Evolutionary conservation across 768 basidiomycete species (phyloP).

Genomic region (Coprinopsis cinerea): DNA sequence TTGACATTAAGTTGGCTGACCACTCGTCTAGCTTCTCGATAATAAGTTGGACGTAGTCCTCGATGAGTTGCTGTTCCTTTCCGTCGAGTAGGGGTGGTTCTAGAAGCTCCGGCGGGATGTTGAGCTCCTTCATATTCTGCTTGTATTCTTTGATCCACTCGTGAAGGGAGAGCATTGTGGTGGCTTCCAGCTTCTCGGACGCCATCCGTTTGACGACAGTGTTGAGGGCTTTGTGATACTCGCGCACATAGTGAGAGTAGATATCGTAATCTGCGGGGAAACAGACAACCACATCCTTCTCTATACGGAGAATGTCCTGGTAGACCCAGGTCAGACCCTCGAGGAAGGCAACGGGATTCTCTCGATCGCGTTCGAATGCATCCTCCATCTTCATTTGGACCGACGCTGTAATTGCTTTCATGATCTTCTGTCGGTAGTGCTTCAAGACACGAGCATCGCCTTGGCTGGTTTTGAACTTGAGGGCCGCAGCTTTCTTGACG

Average conservation of each 20-base stretch:
- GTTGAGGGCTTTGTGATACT: slow-evolving; percentile 87
- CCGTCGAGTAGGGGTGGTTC: slow-evolving; percentile 92
- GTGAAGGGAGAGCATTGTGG: slow-evolving; percentile 75
- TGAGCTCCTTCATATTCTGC: slow-evolving; percentile 90
- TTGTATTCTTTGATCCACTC: slow-evolving; percentile 97
- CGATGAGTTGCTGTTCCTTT: slow-evolving; percentile 88
- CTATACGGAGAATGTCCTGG: slow-evolving; percentile 90
- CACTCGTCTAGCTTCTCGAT: slow-evolving; percentile 96
- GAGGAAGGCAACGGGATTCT: slow-evolving; percentile 68
- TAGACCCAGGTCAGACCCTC: slow-evolving; percentile 85
- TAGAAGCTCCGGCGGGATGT: slow-evolving; percentile 72
- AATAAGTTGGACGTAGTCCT: slow-evolving; percentile 92
- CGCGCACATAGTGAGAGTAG: slow-evolving; percentile 72
- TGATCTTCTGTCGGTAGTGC: slow-evolving; percentile 88
- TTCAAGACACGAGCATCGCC: slow-evolving; percentile 91
- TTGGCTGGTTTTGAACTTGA: slow-evolving; percentile 90
- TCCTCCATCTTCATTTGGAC: slow-evolving; percentile 67
- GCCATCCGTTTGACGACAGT: slow-evolving; percentile 64
- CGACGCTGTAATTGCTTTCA: slow-evolving; percentile 72
- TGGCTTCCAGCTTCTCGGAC: slow-evolving; percentile 78
- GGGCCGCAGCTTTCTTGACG: slow-evolving; percentile 90
- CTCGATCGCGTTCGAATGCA: slow-evolving; percentile 55
- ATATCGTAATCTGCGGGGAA: slow-evolving; percentile 94
- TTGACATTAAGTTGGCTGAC: slow-evolving; percentile 90
- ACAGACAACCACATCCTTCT: slow-evolving; percentile 82